These are phyloP conservation scores for Sphagnum magellanicum DNA, from an alignment of 228 moss, liverwort and hornwort genomes.

Conservation along the genomic window DNA sequence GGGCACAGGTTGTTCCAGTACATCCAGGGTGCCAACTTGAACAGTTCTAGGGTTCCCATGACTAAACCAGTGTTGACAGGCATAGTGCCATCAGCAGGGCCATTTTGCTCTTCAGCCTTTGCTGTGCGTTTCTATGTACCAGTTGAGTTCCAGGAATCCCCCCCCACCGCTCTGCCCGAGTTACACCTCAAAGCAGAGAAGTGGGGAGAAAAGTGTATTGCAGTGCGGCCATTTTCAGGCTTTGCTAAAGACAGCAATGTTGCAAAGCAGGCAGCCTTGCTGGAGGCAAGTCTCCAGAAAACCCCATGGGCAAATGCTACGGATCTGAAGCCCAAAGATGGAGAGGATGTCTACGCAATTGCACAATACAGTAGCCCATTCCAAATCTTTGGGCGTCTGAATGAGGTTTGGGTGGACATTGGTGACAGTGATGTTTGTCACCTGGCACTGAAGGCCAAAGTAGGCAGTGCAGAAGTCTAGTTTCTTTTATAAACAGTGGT, in stretches of 20 bases:
- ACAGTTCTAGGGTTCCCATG: constrained; percentile 77
- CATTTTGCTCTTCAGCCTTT: constrained; percentile 90
- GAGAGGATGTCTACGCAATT: constrained; percentile 76
- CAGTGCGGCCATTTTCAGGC: constrained; percentile 71
- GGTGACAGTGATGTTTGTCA: constrained; percentile 35
- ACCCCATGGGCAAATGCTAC: constrained; percentile 50
- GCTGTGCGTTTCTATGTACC: constrained; percentile 75
- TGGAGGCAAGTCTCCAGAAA: constrained; percentile 53
- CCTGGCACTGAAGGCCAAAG: constrained; percentile 30
- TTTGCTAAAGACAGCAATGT: constrained; percentile 79
- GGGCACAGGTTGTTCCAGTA: constrained; percentile 75
- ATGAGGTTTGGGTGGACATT: constrained; percentile 95
- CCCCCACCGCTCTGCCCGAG: constrained; percentile 76
- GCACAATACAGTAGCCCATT: constrained; percentile 87
- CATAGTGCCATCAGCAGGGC: constrained; percentile 91
- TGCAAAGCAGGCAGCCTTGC: constrained; percentile 56
- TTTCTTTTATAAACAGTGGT: no score
- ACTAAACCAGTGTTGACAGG: constrained; percentile 87
- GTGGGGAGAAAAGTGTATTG: constrained; percentile 57
- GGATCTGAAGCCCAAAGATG: constrained; percentile 37
- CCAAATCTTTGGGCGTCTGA: constrained; percentile 60
- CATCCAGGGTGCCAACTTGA: constrained; percentile 78
- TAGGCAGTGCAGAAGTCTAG: neutral
- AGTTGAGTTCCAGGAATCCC: constrained; percentile 30
- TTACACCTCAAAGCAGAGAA: constrained; percentile 57